Evolutionary conservation across 345 rosid species (phyloP), one percentile per base, ranked within the genome.

Genomic region (Combretum micranthum): DNA sequence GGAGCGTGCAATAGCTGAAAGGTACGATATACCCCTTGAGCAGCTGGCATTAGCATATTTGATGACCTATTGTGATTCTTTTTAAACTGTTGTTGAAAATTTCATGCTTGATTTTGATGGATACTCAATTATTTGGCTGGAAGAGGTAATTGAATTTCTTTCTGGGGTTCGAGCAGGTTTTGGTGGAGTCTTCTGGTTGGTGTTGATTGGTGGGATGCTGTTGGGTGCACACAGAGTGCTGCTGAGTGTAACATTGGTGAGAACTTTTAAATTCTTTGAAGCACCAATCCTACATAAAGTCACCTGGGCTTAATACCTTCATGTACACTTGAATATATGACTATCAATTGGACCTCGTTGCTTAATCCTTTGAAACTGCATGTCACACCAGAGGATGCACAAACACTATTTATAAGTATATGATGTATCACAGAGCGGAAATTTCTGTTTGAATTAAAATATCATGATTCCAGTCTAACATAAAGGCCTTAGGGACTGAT

Each of bases 181-280:
- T 93, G 99, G 99, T 93, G 99, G 99, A 87, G 97, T 73, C 99
- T 93, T 75, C 78, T 93, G 88, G 97, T 93, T 55, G 97, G 97
- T 54, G 99, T 93, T 73, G 99, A 90, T 78, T 93, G 99, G 99
- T 93, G 99, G 99, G 99, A 93, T 67, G 99, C 96, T 61, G 84
- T 93, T 82, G 99, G 99, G 59, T 93, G 96, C 74, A 90, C 99
- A 14, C 97, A 93, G 70, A 93, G 99, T 85, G 97, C 99, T 65
- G 99, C 97, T 15, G 99, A 93, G 71, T 96, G 88, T 69, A 83
- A 87, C 60, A 87, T 93, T 61, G 99, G 99, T 90, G 67, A 77
- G 76, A 47, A 47, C 56, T 14, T 57, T 52, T 48, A 44, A 43
- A 42, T 50, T 62, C 14, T 11, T 44, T 12, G 17, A 7, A 18